Base-by-base conservation (phyloP, 306 rosid genomes). In the Lithocarpus polystachyus region DNA sequence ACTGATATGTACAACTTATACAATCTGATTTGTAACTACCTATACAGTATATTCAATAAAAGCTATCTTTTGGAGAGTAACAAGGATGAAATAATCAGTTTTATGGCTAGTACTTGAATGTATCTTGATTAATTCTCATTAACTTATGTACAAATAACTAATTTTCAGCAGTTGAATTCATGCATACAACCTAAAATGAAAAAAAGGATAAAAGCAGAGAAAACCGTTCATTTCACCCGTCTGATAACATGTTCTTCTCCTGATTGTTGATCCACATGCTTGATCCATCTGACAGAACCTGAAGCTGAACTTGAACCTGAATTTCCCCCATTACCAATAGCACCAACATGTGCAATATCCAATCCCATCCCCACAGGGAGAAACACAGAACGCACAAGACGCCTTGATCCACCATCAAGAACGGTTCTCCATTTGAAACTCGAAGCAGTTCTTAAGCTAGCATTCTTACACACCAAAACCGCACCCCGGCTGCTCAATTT, bases 291-390 rank as follows among this genome's bases (percentile, higher is more conserved):
- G 15, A 71, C 77, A 18, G 84, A 70, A 53, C 80, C 84, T 24
- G 65, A 85, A 40, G 45, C 45, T 8, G 45, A 70, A 45, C 80
- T 85, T 24, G 65, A 85, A 43, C 74, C 80, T 0, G 82, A 86
- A 61, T 65, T 83, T 24, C 82, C 82, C 9, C 85, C 92, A 2
- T 71, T 40, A 40, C 45, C 45, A 40, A 40, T 22, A 62, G 89
- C 83, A 1, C 93, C 88, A 7, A 95, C 86, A 29, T 95, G 92
- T 2, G 96, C 98, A 75, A 93, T 95, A 73, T 95, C 93, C 56
- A 95, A 74, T 1, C 99, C 98, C 68, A 84, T 86, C 33, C 99
- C 99, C 15, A 95, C 99, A 2, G 99, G 99, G 78, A 95, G 89
- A 84, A 90, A 91, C 74, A 86, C 98, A 12, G 98, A 85, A 5